Evolutionary conservation across 83 land plant genomes (phyloP), one percentile per base, ranked within the genome.

Genomic region (Thuja plicata): DNA sequence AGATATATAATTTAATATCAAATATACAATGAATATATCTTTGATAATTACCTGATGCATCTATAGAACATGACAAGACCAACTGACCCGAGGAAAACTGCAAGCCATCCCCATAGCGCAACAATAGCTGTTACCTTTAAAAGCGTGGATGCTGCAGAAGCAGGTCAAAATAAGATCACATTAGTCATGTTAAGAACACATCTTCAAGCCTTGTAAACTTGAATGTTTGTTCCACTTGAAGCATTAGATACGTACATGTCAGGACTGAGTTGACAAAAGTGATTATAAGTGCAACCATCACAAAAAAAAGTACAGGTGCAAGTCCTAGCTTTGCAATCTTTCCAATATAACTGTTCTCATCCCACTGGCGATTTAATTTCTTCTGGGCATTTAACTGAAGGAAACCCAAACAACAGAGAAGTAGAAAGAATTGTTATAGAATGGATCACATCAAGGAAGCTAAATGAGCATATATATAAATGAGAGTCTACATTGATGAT

Each of bases 31-130:
- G 27, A n/a, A 38, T 38, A 52, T 60, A 88, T 48, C 54, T 80
- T 52, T 16, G 30, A 60, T 2, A 85, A 83, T 84, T 93, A 97
- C 99, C 99, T 96, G 92, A 93, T 92, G 89, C 99, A 97, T 55
- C 95, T 93, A 52, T 94, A 94, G 79, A 97, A 90, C 93, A 97
- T 93, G 13, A 95, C 43, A 62, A 97, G 89, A 7, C 97, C 86
- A 55, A 88, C 91, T 90, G 93, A 79, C 13, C 92, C 91, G 81
- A 97, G 79, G 89, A 94, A 94, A 78, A 97, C 88, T 16, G 89
- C 93, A 87, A 88, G 88, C 97, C 99, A 97, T 57, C 93, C 93
- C 99, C 99, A 97, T 32, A 95, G 93, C 87, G 95, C 99, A 91
- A 95, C 94, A 86, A 88, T 89, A 81, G 96, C 97, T 88, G 97